Base-by-base conservation (phyloP, 2,329 filamentous ascomycete genomes). In the Myrmaecium sp. region DNA sequence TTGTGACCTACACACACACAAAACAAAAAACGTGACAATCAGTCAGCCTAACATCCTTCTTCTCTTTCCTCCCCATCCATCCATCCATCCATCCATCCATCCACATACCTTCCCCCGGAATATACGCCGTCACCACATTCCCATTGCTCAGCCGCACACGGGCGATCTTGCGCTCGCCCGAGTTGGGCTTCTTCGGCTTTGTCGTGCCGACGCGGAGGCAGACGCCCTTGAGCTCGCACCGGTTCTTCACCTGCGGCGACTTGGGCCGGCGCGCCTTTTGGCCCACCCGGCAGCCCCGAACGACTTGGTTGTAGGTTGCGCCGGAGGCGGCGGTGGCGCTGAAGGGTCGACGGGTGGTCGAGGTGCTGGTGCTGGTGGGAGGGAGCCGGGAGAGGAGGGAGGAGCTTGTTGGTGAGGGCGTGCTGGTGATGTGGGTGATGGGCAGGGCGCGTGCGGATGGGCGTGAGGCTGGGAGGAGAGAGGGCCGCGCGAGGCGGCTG, bases 161-260 rank as follows among this genome's bases (percentile, higher is more conserved):
- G 3, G 86, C 86, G 31, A 82, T 89, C 64, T 98, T 98, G 36
- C 89, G 67, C 64, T 95, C 83, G 30, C 84, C 89, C 15, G 89
- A 98, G 56, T 98, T 98, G 38, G 89, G 89, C 59, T 98, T 98
- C 73, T 98, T 98, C 30, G 89, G 89, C 46, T 89, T 83, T 42
- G 79, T 83, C 41, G 84, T 80, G 45, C 81, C 83, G 33, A 95
- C 89, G 51, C 91, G 84, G 36, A 98, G 60, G 54, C 89, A 95
- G 19, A 98, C 89, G 41, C 86, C 89, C 62, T 95, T 95, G 58
- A 93, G 74, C 47, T 78, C 70, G 4, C 89, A 83, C 22, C 79
- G 67, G 27, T 69, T 54, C 34, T 65, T 66, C 35, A 98, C 67
- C 13, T 86, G 84, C 0, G 89, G 89, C 3, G 86, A 95, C 27